A percentile compares a stretch with the other conserved stretches of the same genome.
Evolutionary conservation across 2,329 filamentous ascomycete genomes (phyloP).

Genomic region (Penicillium sp.): DNA sequence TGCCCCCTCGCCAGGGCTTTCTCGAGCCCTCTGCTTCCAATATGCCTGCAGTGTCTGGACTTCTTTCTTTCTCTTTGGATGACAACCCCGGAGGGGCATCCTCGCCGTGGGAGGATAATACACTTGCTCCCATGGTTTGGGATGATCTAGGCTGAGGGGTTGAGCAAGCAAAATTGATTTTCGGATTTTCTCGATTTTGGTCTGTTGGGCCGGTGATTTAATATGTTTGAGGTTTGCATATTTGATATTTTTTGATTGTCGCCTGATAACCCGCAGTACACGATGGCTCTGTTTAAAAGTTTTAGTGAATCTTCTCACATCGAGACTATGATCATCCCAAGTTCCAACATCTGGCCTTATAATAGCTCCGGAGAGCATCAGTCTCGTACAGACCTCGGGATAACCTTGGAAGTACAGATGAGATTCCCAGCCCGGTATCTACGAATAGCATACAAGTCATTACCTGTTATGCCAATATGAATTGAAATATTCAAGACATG

Average conservation of each 20-base stretch:
- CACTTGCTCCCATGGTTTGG: conserved; percentile 40
- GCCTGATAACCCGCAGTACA: conserved; percentile 27
- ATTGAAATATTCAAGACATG: background rate
- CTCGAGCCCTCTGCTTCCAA: conserved; percentile 21
- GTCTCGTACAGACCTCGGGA: too few relatives aligned
- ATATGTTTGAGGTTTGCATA: background rate
- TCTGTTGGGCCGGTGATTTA: conserved; percentile 1
- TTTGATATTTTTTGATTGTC: background rate
- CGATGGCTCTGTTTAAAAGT: conserved; percentile 17
- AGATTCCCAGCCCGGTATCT: background rate
- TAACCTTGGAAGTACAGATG: background rate
- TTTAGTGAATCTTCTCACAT: conserved; percentile 1
- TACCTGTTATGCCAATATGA: background rate
- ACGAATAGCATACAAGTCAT: background rate
- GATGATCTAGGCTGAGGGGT: conserved; percentile 30
- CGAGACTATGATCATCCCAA: background rate
- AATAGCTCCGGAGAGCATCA: background rate
- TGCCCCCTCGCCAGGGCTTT: conserved; percentile 31
- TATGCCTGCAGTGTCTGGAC: conserved; percentile 8
- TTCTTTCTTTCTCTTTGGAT: conserved; percentile 33
- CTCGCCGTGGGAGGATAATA: conserved; percentile 37
- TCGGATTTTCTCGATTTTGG: background rate
- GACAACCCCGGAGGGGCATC: conserved; percentile 21
- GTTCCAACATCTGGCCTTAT: background rate
- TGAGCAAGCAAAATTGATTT: conserved; percentile 6